These are phyloP conservation scores for Agaricus subrufescens DNA, from an alignment of 768 basidiomycete species.

Conservation along the genomic window DNA sequence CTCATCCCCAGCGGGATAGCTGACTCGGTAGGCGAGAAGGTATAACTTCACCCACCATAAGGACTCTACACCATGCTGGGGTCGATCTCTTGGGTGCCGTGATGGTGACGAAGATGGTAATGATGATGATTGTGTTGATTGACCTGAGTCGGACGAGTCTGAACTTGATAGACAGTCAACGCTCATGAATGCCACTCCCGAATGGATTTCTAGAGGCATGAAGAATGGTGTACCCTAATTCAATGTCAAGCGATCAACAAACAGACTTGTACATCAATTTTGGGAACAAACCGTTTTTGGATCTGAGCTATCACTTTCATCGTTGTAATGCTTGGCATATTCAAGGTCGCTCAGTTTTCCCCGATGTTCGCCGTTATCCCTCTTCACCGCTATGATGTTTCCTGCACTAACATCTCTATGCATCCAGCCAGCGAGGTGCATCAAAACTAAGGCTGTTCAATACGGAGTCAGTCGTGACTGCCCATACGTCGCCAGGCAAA, in stretches of 20 bases:
- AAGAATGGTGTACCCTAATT: slow-evolving; percentile 12
- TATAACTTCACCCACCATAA: slow-evolving; percentile 6
- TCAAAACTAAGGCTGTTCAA: background rate
- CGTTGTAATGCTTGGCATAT: slow-evolving; percentile 4
- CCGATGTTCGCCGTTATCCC: background rate
- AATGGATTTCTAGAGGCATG: slow-evolving; percentile 10
- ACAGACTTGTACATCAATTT: background rate
- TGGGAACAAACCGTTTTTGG: slow-evolving; percentile 2
- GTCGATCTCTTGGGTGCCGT: background rate
- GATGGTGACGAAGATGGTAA: no score
- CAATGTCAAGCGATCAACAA: background rate
- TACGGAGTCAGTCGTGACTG: no score
- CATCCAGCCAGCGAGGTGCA: slow-evolving; percentile 8
- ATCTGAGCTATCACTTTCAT: background rate
- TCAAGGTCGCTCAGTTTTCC: slow-evolving; percentile 9
- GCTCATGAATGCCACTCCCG: background rate
- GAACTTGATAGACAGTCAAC: background rate
- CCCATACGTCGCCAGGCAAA: no score
- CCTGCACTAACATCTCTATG: slow-evolving; percentile 9
- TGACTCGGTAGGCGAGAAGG: background rate
- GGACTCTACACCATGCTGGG: slow-evolving; percentile 6
- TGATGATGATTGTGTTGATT: background rate
- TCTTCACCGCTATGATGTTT: slow-evolving; percentile 5
- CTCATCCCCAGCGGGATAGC: background rate
- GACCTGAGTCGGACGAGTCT: background rate